Evolutionary conservation across 139 green algal genomes (phyloP).

Genomic region (Chlamydomonas incerta): DNA sequence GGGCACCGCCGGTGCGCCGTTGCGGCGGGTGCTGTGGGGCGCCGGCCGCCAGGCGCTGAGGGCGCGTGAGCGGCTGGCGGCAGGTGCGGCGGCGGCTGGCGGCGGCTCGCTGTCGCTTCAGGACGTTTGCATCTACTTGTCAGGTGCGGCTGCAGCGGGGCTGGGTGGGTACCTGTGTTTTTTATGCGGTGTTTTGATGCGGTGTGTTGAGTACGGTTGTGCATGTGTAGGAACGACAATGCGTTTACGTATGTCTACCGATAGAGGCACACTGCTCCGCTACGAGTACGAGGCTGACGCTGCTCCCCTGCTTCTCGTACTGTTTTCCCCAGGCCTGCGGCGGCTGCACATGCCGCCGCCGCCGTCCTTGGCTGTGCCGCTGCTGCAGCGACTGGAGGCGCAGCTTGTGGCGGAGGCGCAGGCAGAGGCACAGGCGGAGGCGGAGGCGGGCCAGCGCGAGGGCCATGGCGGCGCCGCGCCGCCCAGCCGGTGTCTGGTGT

Average conservation of each 20-base stretch:
- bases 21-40: background rate
- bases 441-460: no score
- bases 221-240: no score
- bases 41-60: background rate
- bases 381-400: background rate
- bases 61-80: no score
- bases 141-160: background rate
- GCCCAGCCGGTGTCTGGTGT: background rate
- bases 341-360: background rate
- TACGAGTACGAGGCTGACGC: no score
- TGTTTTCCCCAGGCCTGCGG: background rate
- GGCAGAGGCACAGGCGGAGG: no score
- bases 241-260: no score
- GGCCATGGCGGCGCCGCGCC: no score
- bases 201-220: no score
- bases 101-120: background rate
- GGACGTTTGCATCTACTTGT: conserved; percentile 5
- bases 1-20: background rate
- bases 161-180: no score
- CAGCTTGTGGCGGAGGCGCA: background rate
- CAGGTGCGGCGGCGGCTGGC: background rate
- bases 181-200: no score
- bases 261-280: no score
- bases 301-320: no score
- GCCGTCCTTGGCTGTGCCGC: background rate